Evolutionary conservation across 2,329 filamentous ascomycete species (phyloP), one percentile per base, ranked within the genome.

Genomic region (Pestalotiopsis sp.): DNA sequence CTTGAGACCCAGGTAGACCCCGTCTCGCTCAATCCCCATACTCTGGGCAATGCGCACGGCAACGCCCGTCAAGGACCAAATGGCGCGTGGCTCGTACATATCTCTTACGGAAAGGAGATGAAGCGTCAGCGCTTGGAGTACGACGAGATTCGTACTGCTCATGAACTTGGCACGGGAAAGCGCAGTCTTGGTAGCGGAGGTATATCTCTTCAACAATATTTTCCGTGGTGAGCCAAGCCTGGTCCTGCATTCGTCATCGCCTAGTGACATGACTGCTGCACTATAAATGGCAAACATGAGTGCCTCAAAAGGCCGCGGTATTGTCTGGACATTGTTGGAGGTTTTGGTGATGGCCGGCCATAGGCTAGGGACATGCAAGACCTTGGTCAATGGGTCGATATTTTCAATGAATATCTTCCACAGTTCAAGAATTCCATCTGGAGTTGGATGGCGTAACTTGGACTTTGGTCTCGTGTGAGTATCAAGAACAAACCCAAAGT

Each of bases 21-120:
- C 78, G 73, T 89, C 86, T 65, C 76, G 80, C 63, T 89, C 82
- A 6, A 89, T 76, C 1, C 86, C 86, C 77, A 89, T 85, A 9
- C 85, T 81, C 70, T 86, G 83, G 1, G 84, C 85, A 58, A 87
- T 85, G 52, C 86, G 85, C 23, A 87, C 78, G 0, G 84, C 85
- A 38, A 87, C 75, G 4, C 84, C 85, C 11, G 86, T 80, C 36
- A 84, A 77, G 61, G 85, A 83, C 85, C 85, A 89, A 66, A 84
- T 83, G 0, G 83, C 83, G 52, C 85, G 82, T 13, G 83, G 79
- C 69, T 86, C 84, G 56, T 81, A 81, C 1, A 72, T 72, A 23
- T 80, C 78, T 56, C 84, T 81, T 9, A 75, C 74, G 59, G 76
- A 45, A 1, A 82, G 72, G 41, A 88, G 74, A 65, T 83, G 86